phyloP scores from a whole-genome alignment of 176 grass and related monocot species.

The Calamus simplicifolius region DNA sequence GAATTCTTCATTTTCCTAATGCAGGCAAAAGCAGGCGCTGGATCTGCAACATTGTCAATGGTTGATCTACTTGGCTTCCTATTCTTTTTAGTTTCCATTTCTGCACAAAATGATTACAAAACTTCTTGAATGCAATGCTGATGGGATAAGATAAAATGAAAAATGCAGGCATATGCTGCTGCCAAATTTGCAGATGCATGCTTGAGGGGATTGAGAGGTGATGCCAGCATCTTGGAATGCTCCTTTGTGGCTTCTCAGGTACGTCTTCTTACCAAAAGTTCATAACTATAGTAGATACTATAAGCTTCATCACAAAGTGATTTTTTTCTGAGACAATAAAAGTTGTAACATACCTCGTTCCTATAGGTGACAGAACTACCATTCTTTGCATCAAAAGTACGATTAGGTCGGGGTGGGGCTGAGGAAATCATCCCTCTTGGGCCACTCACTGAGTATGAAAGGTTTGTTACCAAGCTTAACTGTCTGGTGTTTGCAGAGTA shows the following conservation, averaged over 20 bases:
- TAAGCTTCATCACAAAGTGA: background rate
- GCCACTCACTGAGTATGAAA: conserved; percentile 81
- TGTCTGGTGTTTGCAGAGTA: too few species aligned
- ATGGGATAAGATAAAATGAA: conserved; percentile 1
- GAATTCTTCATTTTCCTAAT: too few species aligned
- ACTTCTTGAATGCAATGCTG: too few species aligned
- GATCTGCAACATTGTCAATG: conserved; percentile 10
- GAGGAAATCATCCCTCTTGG: conserved; percentile 89
- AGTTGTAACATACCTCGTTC: background rate
- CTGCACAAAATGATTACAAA: too few species aligned
- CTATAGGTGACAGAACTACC: conserved; percentile 81
- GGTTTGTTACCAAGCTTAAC: conserved; percentile 27
- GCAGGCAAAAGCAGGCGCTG: conserved; percentile 16
- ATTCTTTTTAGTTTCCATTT: too few species aligned
- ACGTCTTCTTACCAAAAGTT: background rate
- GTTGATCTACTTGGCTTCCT: conserved; percentile 12
- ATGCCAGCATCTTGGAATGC: conserved; percentile 68
- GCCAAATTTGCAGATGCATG: conserved; percentile 81
- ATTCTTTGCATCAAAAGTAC: conserved; percentile 83
- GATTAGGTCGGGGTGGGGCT: conserved; percentile 58
- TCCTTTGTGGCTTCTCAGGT: conserved; percentile 85
- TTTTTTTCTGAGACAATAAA: background rate
- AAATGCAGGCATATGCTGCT: conserved; percentile 63
- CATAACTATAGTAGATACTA: background rate
- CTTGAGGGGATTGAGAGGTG: conserved; percentile 73